Conservation (phyloP, 805 yeast species). For the Candida incommunis region DNA sequence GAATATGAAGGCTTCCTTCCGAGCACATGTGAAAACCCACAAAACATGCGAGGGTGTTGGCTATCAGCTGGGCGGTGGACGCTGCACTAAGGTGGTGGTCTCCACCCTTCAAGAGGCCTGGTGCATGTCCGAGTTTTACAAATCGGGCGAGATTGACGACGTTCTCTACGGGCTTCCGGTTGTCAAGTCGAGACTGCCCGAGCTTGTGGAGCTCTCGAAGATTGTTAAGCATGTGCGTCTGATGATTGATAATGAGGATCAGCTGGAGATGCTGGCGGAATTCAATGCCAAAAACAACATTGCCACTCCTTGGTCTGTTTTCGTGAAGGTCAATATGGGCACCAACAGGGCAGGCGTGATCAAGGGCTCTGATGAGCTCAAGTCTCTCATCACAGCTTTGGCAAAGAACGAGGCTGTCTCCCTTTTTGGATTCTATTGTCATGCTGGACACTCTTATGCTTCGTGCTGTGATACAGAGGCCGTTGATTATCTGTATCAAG, state of each 20-base stretch:
- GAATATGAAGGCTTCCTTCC: slow-evolving; percentile 30
- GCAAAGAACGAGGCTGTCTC: slow-evolving; percentile 22
- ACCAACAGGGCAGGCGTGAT: slow-evolving; percentile 52
- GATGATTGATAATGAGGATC: slow-evolving; percentile 49
- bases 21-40: slow-evolving; percentile 70
- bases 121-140: slow-evolving; percentile 28
- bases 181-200: slow-evolving; percentile 32
- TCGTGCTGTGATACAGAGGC: slow-evolving; percentile 34
- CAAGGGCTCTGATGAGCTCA: slow-evolving; percentile 24
- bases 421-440: slow-evolving; percentile 59
- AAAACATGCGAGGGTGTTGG: slow-evolving; percentile 48
- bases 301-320: slow-evolving; percentile 41
- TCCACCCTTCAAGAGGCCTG: slow-evolving; percentile 60
- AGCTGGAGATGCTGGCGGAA: slow-evolving; percentile 32
- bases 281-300: slow-evolving; percentile 20
- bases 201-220: slow-evolving; percentile 30
- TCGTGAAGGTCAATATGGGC: slow-evolving; percentile 59
- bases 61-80: slow-evolving; percentile 33
- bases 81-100: slow-evolving; percentile 40
- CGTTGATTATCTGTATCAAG: slow-evolving; percentile 34
- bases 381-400: slow-evolving; percentile 18
- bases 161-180: slow-evolving; percentile 48
- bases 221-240: slow-evolving; percentile 30
- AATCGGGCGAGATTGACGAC: slow-evolving; percentile 31
- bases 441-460: slow-evolving; percentile 64